phyloP scores from a whole-genome alignment of 192 early-diverging fungal genomes.

The Geranomyces michiganensis region DNA sequence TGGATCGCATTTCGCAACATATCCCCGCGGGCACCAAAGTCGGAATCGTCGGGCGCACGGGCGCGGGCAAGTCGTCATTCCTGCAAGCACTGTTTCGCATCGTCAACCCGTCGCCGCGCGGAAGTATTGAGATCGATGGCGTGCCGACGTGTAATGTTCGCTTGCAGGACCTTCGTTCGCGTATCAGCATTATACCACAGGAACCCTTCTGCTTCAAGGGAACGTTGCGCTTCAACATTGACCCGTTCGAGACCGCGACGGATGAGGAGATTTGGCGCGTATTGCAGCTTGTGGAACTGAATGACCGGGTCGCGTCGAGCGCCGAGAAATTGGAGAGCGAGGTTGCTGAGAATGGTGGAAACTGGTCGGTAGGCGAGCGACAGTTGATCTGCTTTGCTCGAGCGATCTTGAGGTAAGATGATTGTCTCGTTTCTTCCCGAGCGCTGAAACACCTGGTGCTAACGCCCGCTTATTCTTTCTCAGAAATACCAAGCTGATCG shows the following conservation, averaged over 20 bases:
- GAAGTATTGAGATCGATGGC: constrained; percentile 69
- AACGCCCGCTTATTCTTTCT: too few relatives aligned
- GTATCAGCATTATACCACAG: constrained; percentile 65
- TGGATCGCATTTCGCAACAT: constrained; percentile 62
- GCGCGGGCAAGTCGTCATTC: constrained; percentile 74
- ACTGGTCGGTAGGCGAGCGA: constrained; percentile 79
- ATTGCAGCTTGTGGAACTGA: constrained; percentile 63
- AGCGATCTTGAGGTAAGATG: constrained; percentile 59
- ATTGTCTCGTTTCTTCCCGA: too few relatives aligned
- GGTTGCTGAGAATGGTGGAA: constrained; percentile 78
- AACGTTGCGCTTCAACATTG: constrained; percentile 79
- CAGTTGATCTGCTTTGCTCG: constrained; percentile 81
- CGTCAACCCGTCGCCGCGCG: constrained; percentile 58
- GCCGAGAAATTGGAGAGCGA: constrained; percentile 63
- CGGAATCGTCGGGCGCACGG: constrained; percentile 86
- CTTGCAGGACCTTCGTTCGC: constrained; percentile 59
- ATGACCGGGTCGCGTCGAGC: constrained; percentile 21
- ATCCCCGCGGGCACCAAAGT: constrained; percentile 72
- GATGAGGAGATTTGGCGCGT: constrained; percentile 73
- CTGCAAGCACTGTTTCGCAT: constrained; percentile 73
- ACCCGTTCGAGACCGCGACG: constrained; percentile 62
- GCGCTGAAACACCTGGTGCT: constrained; percentile 9
- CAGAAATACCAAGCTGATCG: constrained; percentile 44
- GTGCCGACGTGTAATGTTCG: constrained; percentile 60
- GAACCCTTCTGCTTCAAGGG: constrained; percentile 69